phyloP scores from a whole-genome alignment of 441 rosid genomes.

The Breynia disticha region DNA sequence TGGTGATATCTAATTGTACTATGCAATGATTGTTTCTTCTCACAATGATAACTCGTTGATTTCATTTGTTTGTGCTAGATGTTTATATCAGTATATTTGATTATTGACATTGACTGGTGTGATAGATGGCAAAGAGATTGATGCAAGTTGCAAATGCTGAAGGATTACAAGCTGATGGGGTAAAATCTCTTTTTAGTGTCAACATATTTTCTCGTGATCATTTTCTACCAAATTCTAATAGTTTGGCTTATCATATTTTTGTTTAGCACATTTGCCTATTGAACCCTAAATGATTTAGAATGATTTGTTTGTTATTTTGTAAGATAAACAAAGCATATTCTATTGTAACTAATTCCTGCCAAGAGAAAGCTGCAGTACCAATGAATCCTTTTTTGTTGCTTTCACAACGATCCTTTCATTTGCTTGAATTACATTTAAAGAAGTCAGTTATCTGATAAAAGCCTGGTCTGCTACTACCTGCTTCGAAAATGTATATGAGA shows the following conservation, averaged over 20 bases:
- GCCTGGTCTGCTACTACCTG: no score
- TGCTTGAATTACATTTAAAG: no score
- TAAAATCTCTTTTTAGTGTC: slow-evolving; percentile 17
- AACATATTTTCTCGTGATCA: slow-evolving; percentile 5
- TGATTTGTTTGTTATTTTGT: no score
- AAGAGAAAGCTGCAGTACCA: no score
- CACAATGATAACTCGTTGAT: background rate
- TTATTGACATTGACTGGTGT: slow-evolving; percentile 17
- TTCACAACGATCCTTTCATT: no score
- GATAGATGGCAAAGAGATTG: slow-evolving; percentile 93
- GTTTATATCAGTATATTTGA: background rate
- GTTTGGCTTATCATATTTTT: background rate
- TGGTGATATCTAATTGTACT: no score
- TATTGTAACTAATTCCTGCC: no score
- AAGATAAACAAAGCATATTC: no score
- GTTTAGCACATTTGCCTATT: background rate
- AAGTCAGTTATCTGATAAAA: no score
- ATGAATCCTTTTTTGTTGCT: no score
- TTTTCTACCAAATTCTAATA: slow-evolving; percentile 4
- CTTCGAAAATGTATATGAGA: no score
- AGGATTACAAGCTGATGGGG: slow-evolving; percentile 79
- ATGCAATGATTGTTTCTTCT: no score
- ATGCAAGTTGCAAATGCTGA: slow-evolving; percentile 73
- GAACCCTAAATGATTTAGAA: background rate
- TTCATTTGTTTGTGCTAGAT: background rate